These are phyloP conservation scores for Myrica gale DNA, from an alignment of 306 rosid species.

Conservation along the genomic window DNA sequence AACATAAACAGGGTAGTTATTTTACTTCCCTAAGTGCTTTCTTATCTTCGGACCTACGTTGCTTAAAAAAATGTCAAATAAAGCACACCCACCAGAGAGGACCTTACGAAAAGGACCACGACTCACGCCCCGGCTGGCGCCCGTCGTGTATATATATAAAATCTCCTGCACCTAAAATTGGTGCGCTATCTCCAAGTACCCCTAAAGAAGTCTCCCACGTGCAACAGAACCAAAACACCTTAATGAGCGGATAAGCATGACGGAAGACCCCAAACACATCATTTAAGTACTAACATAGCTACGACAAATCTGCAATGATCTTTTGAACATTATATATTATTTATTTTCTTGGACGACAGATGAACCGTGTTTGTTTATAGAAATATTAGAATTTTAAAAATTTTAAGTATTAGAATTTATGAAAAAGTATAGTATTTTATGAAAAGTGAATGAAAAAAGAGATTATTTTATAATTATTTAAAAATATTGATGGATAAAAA, in stretches of 20 bases:
- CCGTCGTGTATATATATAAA: background rate
- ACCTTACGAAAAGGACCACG: background rate
- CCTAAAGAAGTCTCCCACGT: conserved; percentile 13
- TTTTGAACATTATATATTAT: too few species aligned
- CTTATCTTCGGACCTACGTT: background rate
- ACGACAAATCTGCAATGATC: too few species aligned
- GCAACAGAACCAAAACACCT: conserved; percentile 15
- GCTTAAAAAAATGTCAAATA: background rate
- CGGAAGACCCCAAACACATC: background rate
- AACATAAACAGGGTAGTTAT: too few species aligned
- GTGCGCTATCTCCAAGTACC: background rate
- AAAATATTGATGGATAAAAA: too few species aligned
- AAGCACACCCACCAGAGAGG: conserved; percentile 11
- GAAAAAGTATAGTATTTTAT: too few species aligned
- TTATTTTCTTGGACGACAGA: background rate
- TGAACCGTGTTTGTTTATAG: too few species aligned
- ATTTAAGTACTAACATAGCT: background rate
- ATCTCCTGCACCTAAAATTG: background rate
- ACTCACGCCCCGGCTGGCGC: background rate
- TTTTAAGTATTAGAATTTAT: too few species aligned
- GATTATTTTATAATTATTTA: too few species aligned
- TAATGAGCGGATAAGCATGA: conserved; percentile 11
- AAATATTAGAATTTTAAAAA: too few species aligned
- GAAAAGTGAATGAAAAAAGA: too few species aligned
- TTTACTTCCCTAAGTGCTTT: too few species aligned